A percentile compares a stretch with the other conserved stretches of the same genome.
Conservation (phyloP, 1,139 yeast genomes). For the Blastobotrys capitulatus region DNA sequence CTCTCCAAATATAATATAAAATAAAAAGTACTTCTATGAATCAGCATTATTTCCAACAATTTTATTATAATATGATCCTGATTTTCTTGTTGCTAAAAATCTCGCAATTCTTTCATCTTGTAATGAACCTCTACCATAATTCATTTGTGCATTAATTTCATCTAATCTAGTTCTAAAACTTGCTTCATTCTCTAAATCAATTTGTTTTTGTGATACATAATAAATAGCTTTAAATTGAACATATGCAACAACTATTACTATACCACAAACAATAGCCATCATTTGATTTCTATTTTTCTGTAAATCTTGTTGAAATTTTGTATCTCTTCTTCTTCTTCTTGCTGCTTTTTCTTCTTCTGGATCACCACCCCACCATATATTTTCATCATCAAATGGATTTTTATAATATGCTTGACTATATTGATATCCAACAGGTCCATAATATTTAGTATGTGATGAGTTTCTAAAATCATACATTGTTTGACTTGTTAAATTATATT, state of each 20-base stretch:
- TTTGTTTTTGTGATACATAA: constrained; percentile 21
- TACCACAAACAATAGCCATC: constrained; percentile 23
- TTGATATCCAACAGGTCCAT: constrained; percentile 9
- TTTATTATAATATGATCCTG: constrained; percentile 24
- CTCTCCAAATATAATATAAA: too few relatives aligned
- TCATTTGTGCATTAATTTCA: constrained; percentile 23
- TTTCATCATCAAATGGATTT: constrained; percentile 17
- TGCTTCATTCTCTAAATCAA: constrained; percentile 18
- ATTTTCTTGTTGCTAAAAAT: constrained; percentile 27
- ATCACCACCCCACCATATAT: constrained; percentile 15
- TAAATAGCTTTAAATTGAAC: constrained; percentile 27
- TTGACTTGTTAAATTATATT: constrained; percentile 23
- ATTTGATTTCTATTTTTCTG: constrained; percentile 27
- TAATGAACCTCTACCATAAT: constrained; percentile 25
- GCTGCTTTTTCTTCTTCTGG: constrained; percentile 5
- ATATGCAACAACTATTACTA: constrained; percentile 23
- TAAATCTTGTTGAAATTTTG: constrained; percentile 28
- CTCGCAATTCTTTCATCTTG: constrained; percentile 29
- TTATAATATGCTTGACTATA: not conserved
- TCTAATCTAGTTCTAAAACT: constrained; percentile 22
- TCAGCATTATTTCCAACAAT: too few relatives aligned
- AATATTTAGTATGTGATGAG: not conserved
- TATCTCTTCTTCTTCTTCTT: constrained; percentile 17
- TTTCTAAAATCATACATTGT: too few relatives aligned
- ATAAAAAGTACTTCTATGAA: too few relatives aligned